phyloP scores from a whole-genome alignment of 441 rosid genomes.

The Erodium moschatum region DNA sequence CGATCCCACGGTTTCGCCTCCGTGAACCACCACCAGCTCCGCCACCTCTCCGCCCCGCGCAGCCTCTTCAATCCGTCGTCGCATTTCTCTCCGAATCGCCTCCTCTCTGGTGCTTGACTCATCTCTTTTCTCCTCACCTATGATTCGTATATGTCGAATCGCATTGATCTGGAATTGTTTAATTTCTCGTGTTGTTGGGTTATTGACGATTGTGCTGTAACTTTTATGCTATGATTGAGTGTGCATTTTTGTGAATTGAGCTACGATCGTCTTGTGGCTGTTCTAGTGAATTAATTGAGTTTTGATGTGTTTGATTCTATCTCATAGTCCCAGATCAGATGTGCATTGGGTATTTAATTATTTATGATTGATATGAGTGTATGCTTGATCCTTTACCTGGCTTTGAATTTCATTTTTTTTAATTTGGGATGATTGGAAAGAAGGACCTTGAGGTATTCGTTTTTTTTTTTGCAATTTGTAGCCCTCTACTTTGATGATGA shows the following conservation, averaged over 20 bases:
- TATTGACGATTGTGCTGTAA: neutral
- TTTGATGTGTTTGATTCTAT: neutral
- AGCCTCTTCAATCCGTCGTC: constrained; percentile 27
- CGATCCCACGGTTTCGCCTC: constrained; percentile 37
- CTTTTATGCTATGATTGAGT: neutral
- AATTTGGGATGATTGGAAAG: no score
- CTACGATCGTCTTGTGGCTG: no score
- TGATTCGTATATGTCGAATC: neutral
- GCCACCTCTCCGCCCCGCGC: constrained; percentile 19
- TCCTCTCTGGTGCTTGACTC: constrained; percentile 29
- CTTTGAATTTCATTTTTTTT: neutral
- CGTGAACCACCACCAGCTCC: constrained; percentile 21
- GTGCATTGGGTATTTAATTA: neutral
- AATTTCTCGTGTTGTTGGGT: neutral
- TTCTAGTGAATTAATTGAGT: neutral
- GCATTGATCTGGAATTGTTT: neutral
- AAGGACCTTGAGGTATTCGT: no score
- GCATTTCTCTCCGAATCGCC: constrained; percentile 25
- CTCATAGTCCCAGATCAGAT: neutral
- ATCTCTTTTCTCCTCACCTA: neutral
- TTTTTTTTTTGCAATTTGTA: no score
- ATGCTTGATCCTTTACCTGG: neutral
- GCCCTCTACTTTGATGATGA: no score
- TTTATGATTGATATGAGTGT: neutral
- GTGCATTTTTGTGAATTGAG: no score